Conservation (phyloP, 108 stramenopile species). For the Nitzschia sp. region DNA sequence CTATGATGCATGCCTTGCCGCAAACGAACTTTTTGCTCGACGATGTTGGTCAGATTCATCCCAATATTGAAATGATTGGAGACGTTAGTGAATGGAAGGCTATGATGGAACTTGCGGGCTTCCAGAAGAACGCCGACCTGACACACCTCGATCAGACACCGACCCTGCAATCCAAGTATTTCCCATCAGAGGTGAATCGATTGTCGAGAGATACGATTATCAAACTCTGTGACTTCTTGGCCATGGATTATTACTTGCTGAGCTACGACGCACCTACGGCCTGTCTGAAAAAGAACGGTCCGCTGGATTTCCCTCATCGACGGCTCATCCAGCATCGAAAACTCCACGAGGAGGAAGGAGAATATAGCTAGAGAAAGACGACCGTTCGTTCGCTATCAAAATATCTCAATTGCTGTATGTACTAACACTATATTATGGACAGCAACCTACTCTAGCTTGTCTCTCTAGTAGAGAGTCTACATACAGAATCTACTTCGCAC, state of each 20-base stretch:
- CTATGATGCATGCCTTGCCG: conserved; percentile 19
- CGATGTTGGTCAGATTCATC: neutral
- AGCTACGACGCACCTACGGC: conserved; percentile 7
- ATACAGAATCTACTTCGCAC: no score
- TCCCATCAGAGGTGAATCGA: neutral
- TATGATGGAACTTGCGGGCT: conserved; percentile 7
- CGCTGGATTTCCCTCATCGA: neutral
- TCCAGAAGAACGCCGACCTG: neutral
- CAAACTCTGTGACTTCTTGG: conserved; percentile 13
- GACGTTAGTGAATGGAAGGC: conserved; percentile 8
- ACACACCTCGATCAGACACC: neutral
- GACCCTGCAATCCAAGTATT: conserved; percentile 1
- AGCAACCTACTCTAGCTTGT: no score
- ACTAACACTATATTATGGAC: no score
- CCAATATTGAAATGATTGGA: conserved; percentile 1
- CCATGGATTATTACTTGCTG: conserved; percentile 15
- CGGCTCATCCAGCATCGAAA: no score
- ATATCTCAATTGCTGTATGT: no score
- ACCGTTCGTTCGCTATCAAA: no score
- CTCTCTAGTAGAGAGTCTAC: no score
- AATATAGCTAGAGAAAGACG: no score
- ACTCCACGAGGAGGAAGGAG: neutral
- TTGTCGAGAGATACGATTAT: conserved; percentile 4
- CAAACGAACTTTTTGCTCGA: conserved; percentile 15
- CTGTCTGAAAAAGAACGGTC: neutral